These are phyloP conservation scores for Epichloe amarillans DNA, from an alignment of 2,329 filamentous ascomycete species.

Conservation along the genomic window DNA sequence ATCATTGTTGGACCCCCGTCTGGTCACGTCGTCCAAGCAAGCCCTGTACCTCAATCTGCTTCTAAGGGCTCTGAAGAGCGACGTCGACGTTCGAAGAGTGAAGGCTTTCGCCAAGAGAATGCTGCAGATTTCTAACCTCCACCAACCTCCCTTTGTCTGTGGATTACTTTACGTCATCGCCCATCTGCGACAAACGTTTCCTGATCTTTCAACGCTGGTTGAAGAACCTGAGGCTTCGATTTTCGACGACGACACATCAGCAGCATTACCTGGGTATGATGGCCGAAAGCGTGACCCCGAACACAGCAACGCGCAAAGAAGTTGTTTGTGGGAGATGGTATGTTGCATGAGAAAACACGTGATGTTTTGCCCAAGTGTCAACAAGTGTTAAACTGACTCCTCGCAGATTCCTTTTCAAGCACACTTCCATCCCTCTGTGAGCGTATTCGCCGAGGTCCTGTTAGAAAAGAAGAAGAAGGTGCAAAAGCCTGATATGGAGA, in stretches of 20 bases:
- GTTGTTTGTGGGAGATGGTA: conserved; percentile 86
- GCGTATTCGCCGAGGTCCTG: conserved; percentile 64
- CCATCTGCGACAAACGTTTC: conserved; percentile 68
- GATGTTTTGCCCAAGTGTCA: neutral
- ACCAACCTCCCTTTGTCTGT: conserved; percentile 86
- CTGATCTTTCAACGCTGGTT: conserved; percentile 64
- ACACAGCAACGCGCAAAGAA: conserved; percentile 83
- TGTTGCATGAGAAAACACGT: conserved; percentile 16
- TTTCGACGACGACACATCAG: conserved; percentile 49
- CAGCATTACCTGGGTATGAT: conserved; percentile 48
- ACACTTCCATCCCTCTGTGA: conserved; percentile 90
- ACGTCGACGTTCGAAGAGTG: conserved; percentile 79
- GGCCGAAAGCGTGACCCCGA: conserved; percentile 84
- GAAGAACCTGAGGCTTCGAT: conserved; percentile 63
- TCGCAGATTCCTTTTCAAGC: conserved; percentile 25
- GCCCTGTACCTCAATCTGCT: conserved; percentile 88
- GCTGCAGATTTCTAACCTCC: conserved; percentile 72
- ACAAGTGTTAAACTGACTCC: neutral
- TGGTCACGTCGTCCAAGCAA: conserved; percentile 86
- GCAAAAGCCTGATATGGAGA: conserved; percentile 78
- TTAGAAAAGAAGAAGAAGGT: conserved; percentile 57
- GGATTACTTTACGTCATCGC: conserved; percentile 82
- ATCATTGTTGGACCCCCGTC: conserved; percentile 77
- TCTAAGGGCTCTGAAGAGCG: conserved; percentile 75
- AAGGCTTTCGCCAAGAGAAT: conserved; percentile 94